Evolutionary conservation across 805 yeast species (phyloP), one percentile per base, ranked within the genome.

Genomic region (Schwanniomyces pseudopolymorphus): DNA sequence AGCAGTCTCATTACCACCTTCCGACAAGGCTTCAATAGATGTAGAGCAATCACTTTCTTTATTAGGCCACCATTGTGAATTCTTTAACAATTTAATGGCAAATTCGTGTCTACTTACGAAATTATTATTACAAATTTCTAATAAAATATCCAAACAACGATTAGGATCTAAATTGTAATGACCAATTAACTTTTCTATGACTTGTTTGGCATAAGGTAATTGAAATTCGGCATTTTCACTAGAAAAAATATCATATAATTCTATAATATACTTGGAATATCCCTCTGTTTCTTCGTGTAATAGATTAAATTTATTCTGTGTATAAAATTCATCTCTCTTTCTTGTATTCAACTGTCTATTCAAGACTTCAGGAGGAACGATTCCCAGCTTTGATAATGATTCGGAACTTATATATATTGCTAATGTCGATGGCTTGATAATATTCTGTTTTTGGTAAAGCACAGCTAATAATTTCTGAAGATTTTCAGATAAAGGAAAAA

Each of bases 201-300:
- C 72, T n/a, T 74, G 63, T 8, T 75, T 59, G 8, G 79, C 74
- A 43, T 70, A 72, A 1, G 69, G 64, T 0, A 80, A 65, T 54
- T 79, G 75, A 35, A 56, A 66, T 3, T 56, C 50, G 6, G 77
- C 63, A 45, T 77, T 75, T 2, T 68, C 66, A 17, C 48, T 28
- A 21, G 58, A 55, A 44, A 78, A 66, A 1, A 81, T 72, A 2
- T 64, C 50, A 44, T 68, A 61, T 10, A 85, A 50, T 40, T 83
- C 80, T 2, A 74, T 74, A 0, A 82, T 61, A 26, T 87, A 67
- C 53, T 81, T 83, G 10, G 95, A 64, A 63, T 80, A 90, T 0
- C 97, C 97, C 58, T 85, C 89, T 20, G 82, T 70, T 50, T 86
- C 86, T 61, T 91, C 96, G 42, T 82, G 79, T 6, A 88, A 56